Conservation (phyloP, 371 early-diverging fungal species). For the Funneliformis caledonium region DNA sequence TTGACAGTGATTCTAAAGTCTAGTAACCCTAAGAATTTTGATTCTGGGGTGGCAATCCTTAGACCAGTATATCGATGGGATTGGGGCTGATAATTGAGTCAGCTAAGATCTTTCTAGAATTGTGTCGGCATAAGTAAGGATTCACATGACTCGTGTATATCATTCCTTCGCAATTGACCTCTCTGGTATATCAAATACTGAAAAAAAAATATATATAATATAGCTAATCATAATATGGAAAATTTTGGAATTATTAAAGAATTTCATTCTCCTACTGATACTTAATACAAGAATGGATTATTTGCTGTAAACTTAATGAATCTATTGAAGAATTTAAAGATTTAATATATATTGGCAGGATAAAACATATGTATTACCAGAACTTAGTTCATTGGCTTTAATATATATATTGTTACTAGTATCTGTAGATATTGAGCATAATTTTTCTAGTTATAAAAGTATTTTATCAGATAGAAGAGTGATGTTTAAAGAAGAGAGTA, state of each 20-base stretch:
- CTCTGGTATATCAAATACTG: no score
- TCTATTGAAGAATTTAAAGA: not conserved
- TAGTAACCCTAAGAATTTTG: no score
- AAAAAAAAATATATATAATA: no score
- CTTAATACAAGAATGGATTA: not conserved
- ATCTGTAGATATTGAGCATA: not conserved
- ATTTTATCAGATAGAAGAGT: not conserved
- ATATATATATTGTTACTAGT: not conserved
- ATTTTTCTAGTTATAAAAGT: slow-evolving; percentile 17
- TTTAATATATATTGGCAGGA: not conserved
- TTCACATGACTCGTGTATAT: no score
- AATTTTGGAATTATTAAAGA: not conserved
- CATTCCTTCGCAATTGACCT: no score
- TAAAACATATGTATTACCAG: not conserved
- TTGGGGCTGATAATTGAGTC: no score
- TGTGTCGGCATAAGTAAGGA: no score
- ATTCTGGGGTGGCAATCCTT: no score
- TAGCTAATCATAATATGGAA: not conserved
- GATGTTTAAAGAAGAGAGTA: no score
- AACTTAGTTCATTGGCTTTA: not conserved
- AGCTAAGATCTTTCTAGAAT: no score
- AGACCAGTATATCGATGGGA: no score
- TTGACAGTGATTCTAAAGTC: no score
- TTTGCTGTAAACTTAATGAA: slow-evolving; percentile 2
- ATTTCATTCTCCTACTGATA: not conserved